phyloP scores from a whole-genome alignment of 768 basidiomycete genomes.

The Lentinula detonsa region DNA sequence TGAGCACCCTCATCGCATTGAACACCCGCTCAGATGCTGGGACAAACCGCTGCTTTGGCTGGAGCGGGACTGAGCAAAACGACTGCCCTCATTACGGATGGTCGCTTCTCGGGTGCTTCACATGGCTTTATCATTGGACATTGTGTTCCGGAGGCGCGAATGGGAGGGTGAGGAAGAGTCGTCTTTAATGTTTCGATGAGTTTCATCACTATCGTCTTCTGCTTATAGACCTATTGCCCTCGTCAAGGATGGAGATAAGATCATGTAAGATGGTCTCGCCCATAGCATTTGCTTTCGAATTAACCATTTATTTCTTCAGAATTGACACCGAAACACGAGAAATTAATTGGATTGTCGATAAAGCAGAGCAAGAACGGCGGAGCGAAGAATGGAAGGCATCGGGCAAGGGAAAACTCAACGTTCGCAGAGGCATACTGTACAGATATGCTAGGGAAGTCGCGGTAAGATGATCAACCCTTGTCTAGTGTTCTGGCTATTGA shows the following conservation, averaged over 20 bases:
- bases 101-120: constrained; percentile 73
- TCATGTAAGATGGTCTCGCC: constrained; percentile 26
- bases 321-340: constrained; percentile 62
- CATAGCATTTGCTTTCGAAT: not conserved
- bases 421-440: constrained; percentile 67
- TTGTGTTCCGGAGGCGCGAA: constrained; percentile 39
- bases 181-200: not conserved
- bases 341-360: constrained; percentile 70
- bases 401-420: constrained; percentile 56
- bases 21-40: constrained; percentile 8
- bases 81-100: constrained; percentile 83
- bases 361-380: constrained; percentile 57
- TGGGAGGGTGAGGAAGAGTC: not conserved
- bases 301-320: not conserved
- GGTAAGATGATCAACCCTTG: constrained; percentile 39
- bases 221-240: constrained; percentile 67
- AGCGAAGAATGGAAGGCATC: constrained; percentile 65
- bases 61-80: constrained; percentile 77
- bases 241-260: constrained; percentile 75
- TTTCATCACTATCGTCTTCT: not conserved
- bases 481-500: not conserved
- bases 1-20: not conserved
- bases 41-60: constrained; percentile 75
- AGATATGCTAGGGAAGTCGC: constrained; percentile 85
- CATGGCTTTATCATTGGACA: constrained; percentile 45